Base-by-base conservation (phyloP, 441 rosid genomes). In the Metrosideros polymorpha region DNA sequence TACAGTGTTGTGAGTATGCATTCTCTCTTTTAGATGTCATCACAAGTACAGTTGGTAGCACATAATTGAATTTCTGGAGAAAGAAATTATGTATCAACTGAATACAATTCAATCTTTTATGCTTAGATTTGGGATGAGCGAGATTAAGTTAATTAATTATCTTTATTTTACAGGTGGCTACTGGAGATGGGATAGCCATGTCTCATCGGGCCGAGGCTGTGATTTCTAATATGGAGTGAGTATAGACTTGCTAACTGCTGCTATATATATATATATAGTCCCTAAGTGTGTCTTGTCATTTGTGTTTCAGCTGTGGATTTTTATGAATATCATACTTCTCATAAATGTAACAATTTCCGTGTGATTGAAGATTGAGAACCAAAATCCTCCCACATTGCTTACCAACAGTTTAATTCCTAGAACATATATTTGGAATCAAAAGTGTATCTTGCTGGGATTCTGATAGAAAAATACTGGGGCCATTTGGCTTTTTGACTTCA, bases 171-270 rank as follows among this genome's bases (percentile, higher is more conserved):
- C 89, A 97, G 99, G 99, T 97, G 66, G 99, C 99, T 52, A 97
- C 99, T 42, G 98, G 99, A 86, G 99, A 96, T 93, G 99, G 99
- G 84, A 95, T 94, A 90, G 98, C 99, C 50, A 96, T 97, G 98
- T 96, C 99, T 84, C 99, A 93, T 89, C 90, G 99, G 88, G 99
- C 99, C 87, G 94, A 95, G 92, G 98, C 99, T 87, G 98, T 96
- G 87, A 93, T 96, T 88, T 97, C 98, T 63, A 97, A 97, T 86
- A 97, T 97, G 99, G 99, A 97, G 99, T 96, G 92, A 92, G 99
- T 93, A 56, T 55, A 85, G 82, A 59, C 43, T 86, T 47, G 30
- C 55, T 49, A 82, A n/a, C n/a, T 51, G 43, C 42, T 30, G 84
- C 84, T 49, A 52, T 29, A 51, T 51, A 22, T 82, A 29, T 51